Evolutionary conservation across 1,284 basidiomycete genomes (phyloP), one percentile per base, ranked within the genome.

Genomic region (Austroboletus niveus): DNA sequence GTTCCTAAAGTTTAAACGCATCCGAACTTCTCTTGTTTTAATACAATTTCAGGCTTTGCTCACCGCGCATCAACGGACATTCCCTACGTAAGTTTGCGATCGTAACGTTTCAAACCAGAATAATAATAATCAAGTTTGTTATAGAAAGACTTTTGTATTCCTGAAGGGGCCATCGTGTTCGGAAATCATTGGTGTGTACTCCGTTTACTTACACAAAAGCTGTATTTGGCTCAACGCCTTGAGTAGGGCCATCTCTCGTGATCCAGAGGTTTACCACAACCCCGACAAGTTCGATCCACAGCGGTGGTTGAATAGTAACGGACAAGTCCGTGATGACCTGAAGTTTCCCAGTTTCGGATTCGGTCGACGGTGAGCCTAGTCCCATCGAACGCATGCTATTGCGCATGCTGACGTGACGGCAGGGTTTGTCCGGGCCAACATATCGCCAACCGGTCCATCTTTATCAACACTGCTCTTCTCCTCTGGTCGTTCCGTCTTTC

Each of bases 341-440:
- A 68, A 57, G 48, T 70, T 57, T 49, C 66, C 65, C 5, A 59
- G 59, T 41, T 70, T 64, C 17, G 68, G 65, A 14, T 70, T 66
- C n/a, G 68, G 68, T 12, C 56, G 65, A 52, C 61, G 66, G 68
- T 66, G n/a, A 50, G 49, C 29, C 20, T n/a, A 10, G 8, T 15
- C 27, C n/a, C 2, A 17, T 17, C 17, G 29, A 24, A 24, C 22
- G 22, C 9, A 27, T 17, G 5, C 14, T 4, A 14, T 24, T 42
- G 8, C 52, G 38, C 34, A 29, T 22, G 39, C 52, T 45, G 14
- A 59, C 9, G 17, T 20, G 34, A 36, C 22, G 29, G 4, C 29
- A 78, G 78, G 27, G 72, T 85, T 5, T 87, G 84, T 55, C 83
- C 83, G 0, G 84, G 84, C 0, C 76, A 79, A 60, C 75, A 84